A percentile compares a stretch with the other conserved stretches of the same genome.
These are phyloP conservation scores for Starmerella floris DNA, from an alignment of 805 yeast species.

Conservation along the genomic window DNA sequence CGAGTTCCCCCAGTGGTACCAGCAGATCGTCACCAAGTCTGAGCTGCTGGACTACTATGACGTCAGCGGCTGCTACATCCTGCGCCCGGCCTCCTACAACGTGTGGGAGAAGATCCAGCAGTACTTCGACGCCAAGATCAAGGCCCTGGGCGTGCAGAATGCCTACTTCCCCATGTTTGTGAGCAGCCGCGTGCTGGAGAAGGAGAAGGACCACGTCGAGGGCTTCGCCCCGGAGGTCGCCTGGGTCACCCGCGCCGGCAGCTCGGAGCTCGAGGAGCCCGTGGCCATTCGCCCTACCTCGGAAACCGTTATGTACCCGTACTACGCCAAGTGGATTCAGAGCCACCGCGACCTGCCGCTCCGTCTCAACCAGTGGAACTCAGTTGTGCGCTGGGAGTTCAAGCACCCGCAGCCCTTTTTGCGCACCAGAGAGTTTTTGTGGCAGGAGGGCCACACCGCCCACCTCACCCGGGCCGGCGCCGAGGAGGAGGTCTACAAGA, in stretches of 20 bases:
- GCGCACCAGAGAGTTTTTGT: conserved; percentile 95
- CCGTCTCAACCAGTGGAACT: conserved; percentile 97
- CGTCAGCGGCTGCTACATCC: conserved; percentile 95
- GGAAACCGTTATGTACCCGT: conserved; percentile 99
- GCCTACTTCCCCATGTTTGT: conserved; percentile 99
- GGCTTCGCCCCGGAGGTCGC: conserved; percentile 99
- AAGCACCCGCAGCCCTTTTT: conserved; percentile 98
- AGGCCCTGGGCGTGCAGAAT: conserved; percentile 80
- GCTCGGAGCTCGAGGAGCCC: conserved; percentile 89
- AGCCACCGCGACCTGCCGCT: conserved; percentile 96
- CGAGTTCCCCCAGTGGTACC: conserved; percentile 96
- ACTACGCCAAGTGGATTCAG: conserved; percentile 97
- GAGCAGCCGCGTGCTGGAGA: conserved; percentile 79
- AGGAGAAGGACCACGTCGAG: conserved; percentile 96
- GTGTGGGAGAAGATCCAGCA: conserved; percentile 91
- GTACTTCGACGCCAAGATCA: conserved; percentile 72
- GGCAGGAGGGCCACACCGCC: conserved; percentile 99
- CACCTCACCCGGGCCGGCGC: conserved; percentile 78
- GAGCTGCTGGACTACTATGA: conserved; percentile 98
- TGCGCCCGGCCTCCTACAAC: conserved; percentile 88
- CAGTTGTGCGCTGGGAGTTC: conserved; percentile 99
- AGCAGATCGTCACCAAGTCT: conserved; percentile 89
- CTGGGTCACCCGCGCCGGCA: conserved; percentile 97
- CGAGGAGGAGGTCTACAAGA: conserved; percentile 65
- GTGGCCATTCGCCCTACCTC: conserved; percentile 99